Evolutionary conservation across 345 rosid genomes (phyloP).

Genomic region (Eucalyptus sp.): DNA sequence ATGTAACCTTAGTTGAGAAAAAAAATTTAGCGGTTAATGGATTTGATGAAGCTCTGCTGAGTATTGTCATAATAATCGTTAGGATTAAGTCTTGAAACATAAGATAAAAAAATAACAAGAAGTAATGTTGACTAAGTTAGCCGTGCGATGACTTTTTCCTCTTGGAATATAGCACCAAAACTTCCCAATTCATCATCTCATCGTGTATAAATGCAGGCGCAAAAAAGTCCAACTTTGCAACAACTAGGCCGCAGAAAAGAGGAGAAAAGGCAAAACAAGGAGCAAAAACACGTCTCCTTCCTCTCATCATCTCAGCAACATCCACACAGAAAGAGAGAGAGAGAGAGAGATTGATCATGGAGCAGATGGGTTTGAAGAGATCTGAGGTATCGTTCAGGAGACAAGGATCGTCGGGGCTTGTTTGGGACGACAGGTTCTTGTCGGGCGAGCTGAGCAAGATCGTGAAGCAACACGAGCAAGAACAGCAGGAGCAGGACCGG

Average conservation of each 20-base stretch:
- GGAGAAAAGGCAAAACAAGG: background rate
- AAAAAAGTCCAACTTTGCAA: background rate
- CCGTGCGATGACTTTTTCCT: background rate
- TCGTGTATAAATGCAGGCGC: background rate
- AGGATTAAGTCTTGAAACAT: background rate
- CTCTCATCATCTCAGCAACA: background rate
- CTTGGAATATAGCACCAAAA: background rate
- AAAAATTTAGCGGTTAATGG: background rate
- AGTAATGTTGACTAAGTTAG: background rate
- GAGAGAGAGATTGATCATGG: background rate
- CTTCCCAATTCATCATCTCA: background rate
- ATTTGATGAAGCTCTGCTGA: background rate
- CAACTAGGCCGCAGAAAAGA: background rate
- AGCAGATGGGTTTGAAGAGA: conserved; percentile 75
- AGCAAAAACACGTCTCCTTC: background rate
- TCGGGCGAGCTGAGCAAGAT: conserved; percentile 36
- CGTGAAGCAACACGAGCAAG: conserved; percentile 5
- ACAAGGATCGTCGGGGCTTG: conserved; percentile 89
- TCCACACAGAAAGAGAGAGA: background rate
- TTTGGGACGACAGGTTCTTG: conserved; percentile 71
- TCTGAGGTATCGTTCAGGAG: conserved; percentile 81
- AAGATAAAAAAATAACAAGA: background rate
- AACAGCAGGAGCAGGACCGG: conserved; percentile 11
- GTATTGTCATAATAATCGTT: background rate
- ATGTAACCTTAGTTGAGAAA: background rate